phyloP scores from a whole-genome alignment of 768 basidiomycete genomes.

The Filobasidium wieringae region DNA sequence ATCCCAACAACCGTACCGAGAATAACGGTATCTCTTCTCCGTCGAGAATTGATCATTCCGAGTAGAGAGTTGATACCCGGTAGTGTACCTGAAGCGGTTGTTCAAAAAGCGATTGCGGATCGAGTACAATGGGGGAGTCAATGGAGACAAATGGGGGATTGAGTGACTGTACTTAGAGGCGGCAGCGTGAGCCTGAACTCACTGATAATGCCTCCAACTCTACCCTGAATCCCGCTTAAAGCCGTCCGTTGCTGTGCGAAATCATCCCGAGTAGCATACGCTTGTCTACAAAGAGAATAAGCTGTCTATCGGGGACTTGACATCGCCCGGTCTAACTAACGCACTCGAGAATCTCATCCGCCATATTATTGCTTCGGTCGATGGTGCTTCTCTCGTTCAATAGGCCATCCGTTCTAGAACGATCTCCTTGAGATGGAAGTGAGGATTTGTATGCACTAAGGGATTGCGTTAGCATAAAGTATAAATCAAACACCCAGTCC shows the following conservation, averaged over 20 bases:
- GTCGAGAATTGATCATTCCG: slow-evolving; percentile 80
- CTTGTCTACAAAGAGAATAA: slow-evolving; percentile 55
- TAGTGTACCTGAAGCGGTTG: slow-evolving; percentile 52
- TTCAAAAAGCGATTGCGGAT: background rate
- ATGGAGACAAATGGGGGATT: background rate
- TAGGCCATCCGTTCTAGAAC: slow-evolving; percentile 55
- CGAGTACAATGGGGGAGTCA: slow-evolving; percentile 3
- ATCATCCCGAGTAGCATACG: slow-evolving; percentile 89
- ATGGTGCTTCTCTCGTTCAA: slow-evolving; percentile 78
- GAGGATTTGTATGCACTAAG: slow-evolving; percentile 65
- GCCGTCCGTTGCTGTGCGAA: slow-evolving; percentile 70
- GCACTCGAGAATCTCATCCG: slow-evolving; percentile 78
- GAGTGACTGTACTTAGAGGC: background rate
- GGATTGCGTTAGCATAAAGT: background rate
- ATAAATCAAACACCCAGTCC: background rate
- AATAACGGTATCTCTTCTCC: slow-evolving; percentile 79
- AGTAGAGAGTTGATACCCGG: slow-evolving; percentile 90
- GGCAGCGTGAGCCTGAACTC: slow-evolving; percentile 31
- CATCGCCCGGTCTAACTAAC: slow-evolving; percentile 26
- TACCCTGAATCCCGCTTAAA: slow-evolving; percentile 63
- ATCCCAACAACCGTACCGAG: slow-evolving; percentile 78
- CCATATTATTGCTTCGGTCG: slow-evolving; percentile 88
- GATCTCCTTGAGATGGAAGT: slow-evolving; percentile 48
- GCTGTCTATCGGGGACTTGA: background rate
- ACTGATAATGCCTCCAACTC: slow-evolving; percentile 78